Evolutionary conservation across 495 filamentous ascomycete genomes (phyloP).

Genomic region (Apodospora peruviana): DNA sequence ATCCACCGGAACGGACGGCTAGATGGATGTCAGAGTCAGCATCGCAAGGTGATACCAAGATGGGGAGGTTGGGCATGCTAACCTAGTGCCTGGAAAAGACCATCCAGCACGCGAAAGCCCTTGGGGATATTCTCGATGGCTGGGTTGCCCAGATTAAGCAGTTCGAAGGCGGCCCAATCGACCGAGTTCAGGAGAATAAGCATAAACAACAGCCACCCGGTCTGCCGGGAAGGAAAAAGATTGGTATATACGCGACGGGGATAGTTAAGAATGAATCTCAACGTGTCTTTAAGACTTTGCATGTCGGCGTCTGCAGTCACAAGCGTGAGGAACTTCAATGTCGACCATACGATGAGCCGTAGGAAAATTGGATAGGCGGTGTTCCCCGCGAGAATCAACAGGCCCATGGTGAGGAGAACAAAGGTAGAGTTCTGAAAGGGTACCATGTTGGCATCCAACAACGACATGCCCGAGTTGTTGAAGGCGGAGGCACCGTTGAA

Average conservation of each 20-base stretch:
- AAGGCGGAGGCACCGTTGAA: conserved; percentile 75
- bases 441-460: conserved; percentile 78
- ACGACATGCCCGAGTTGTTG: conserved; percentile 81
- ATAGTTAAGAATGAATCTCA: conserved; percentile 76
- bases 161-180: conserved; percentile 76
- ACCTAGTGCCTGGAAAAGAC: conserved; percentile 73
- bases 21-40: conserved; percentile 6
- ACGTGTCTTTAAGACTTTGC: conserved; percentile 50
- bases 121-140: conserved; percentile 52
- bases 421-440: conserved; percentile 62
- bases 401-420: conserved; percentile 67
- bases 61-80: conserved; percentile 3
- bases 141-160: conserved; percentile 70
- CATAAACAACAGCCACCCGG: conserved; percentile 73
- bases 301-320: conserved; percentile 23
- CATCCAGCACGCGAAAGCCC: conserved; percentile 62
- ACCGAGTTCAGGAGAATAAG: conserved; percentile 71
- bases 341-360: conserved; percentile 66
- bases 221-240: conserved; percentile 69
- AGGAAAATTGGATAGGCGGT: conserved; percentile 74
- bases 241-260: conserved; percentile 78
- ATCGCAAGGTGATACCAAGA: background rate
- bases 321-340: conserved; percentile 31
- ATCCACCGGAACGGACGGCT: conserved; percentile 77
- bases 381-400: conserved; percentile 80